A percentile compares a stretch with the other conserved stretches of the same genome.
Conservation (phyloP, 352 stramenopile species). For the Pythium aquatile region DNA sequence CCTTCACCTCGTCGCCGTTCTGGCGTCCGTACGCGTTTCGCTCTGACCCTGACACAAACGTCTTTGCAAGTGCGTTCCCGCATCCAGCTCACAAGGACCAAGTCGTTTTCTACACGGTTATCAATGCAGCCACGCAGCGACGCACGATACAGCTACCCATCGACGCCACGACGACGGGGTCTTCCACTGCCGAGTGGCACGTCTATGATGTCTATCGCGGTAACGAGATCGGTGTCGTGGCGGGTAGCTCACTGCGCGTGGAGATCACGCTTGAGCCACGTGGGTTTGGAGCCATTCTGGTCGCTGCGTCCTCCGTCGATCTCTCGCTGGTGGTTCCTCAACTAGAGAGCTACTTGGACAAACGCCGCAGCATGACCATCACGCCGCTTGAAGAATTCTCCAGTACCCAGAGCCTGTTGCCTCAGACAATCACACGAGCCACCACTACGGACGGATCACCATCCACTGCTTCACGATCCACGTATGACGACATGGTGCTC, state of each 20-base stretch:
- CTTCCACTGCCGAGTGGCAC: slow-evolving; percentile 17
- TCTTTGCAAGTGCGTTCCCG: slow-evolving; percentile 44
- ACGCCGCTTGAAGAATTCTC: slow-evolving; percentile 50
- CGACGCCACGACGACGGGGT: slow-evolving; percentile 17
- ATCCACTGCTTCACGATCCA: not conserved
- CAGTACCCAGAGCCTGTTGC: slow-evolving; percentile 24
- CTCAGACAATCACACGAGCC: slow-evolving; percentile 23
- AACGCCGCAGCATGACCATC: slow-evolving; percentile 50
- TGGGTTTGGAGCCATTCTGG: slow-evolving; percentile 59
- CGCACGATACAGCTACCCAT: slow-evolving; percentile 39
- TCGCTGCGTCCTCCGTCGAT: slow-evolving; percentile 30
- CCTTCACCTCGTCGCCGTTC: slow-evolving; percentile 34
- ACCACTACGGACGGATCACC: not conserved
- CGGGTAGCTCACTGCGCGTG: slow-evolving; percentile 4
- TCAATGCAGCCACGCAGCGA: slow-evolving; percentile 40
- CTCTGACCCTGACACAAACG: slow-evolving; percentile 18
- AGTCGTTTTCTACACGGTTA: slow-evolving; percentile 58
- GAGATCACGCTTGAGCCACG: slow-evolving; percentile 46
- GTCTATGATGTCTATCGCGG: slow-evolving; percentile 73
- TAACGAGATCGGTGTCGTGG: slow-evolving; percentile 29
- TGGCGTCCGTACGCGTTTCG: slow-evolving; percentile 56
- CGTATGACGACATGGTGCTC: slow-evolving; percentile 40
- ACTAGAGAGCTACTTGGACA: slow-evolving; percentile 40
- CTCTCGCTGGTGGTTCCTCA: slow-evolving; percentile 19
- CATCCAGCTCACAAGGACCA: slow-evolving; percentile 18